Evolutionary conservation across 2,329 filamentous ascomycete species (phyloP).

Genomic region (Ceratocystis destructans): DNA sequence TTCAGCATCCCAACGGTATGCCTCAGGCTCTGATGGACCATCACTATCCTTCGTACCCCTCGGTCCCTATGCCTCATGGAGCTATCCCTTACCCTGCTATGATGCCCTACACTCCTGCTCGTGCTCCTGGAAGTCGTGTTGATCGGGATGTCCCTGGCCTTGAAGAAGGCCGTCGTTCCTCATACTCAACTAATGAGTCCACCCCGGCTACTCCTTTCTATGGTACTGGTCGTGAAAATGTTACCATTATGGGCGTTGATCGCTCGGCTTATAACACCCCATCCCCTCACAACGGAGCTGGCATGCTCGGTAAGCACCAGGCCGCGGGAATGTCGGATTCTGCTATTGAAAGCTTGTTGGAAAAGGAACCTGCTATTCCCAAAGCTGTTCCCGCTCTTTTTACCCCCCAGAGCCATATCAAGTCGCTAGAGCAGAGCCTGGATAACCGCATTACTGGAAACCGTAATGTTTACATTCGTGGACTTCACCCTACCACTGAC

Average conservation of each 20-base stretch:
- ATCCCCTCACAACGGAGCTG: constrained; percentile 46
- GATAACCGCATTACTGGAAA: constrained; percentile 86
- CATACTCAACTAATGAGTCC: constrained; percentile 55
- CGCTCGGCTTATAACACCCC: constrained; percentile 53
- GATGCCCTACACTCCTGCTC: constrained; percentile 41
- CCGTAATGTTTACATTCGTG: constrained; percentile 96
- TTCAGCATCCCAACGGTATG: constrained; percentile 19
- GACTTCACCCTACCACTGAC: constrained; percentile 86
- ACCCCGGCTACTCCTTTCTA: constrained; percentile 53
- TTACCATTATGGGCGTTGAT: constrained; percentile 39
- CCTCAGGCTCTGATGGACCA: constrained; percentile 9
- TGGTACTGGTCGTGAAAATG: constrained; percentile 43
- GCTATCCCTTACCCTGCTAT: constrained; percentile 28
- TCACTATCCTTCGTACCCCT: constrained; percentile 10
- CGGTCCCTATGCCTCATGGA: constrained; percentile 25
- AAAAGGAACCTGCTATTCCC: constrained; percentile 71
- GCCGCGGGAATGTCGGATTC: constrained; percentile 32
- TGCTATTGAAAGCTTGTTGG: constrained; percentile 49
- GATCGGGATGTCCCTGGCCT: constrained; percentile 43
- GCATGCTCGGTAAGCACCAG: constrained; percentile 33
- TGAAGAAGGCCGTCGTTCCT: constrained; percentile 48
- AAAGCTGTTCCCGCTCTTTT: constrained; percentile 80
- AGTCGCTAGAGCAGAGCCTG: constrained; percentile 84
- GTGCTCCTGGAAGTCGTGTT: constrained; percentile 35
- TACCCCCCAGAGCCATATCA: constrained; percentile 69